These are phyloP conservation scores for Cystofilobasidium bisporidii DNA, from an alignment of 768 basidiomycete species.

Conservation along the genomic window DNA sequence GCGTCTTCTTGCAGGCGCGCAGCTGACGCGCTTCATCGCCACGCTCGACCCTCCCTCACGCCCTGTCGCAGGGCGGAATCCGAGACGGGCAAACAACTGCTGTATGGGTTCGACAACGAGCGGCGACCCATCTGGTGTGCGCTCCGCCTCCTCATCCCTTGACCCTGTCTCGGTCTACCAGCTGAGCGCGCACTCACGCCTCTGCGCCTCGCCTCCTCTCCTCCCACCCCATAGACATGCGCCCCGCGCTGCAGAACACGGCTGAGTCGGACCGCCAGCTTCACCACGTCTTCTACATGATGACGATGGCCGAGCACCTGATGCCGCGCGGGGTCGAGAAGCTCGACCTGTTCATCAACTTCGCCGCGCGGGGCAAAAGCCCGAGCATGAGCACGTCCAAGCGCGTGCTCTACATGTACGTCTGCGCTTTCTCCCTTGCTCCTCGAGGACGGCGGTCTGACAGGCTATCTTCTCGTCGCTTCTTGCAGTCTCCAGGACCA, in stretches of 20 bases:
- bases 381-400: slow-evolving; percentile 7
- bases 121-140: slow-evolving; percentile 18
- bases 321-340: slow-evolving; percentile 24
- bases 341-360: slow-evolving; percentile 23
- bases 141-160: background rate
- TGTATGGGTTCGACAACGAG: slow-evolving; percentile 19
- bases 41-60: background rate
- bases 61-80: slow-evolving; percentile 4
- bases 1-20: too few relatives aligned
- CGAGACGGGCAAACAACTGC: slow-evolving; percentile 26
- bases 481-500: slow-evolving; percentile 9
- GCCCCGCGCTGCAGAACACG: slow-evolving; percentile 22
- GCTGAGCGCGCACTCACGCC: too few relatives aligned
- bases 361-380: slow-evolving; percentile 15
- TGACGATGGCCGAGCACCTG: background rate
- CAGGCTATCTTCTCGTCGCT: background rate
- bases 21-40: background rate
- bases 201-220: background rate
- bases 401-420: slow-evolving; percentile 22
- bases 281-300: slow-evolving; percentile 7
- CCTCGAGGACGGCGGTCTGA: background rate
- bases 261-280: slow-evolving; percentile 4
- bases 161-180: background rate
- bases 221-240: slow-evolving; percentile 19
- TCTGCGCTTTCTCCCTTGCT: background rate